Evolutionary conservation across 257 asterid species (phyloP).

Genomic region (Solanum sitiens): DNA sequence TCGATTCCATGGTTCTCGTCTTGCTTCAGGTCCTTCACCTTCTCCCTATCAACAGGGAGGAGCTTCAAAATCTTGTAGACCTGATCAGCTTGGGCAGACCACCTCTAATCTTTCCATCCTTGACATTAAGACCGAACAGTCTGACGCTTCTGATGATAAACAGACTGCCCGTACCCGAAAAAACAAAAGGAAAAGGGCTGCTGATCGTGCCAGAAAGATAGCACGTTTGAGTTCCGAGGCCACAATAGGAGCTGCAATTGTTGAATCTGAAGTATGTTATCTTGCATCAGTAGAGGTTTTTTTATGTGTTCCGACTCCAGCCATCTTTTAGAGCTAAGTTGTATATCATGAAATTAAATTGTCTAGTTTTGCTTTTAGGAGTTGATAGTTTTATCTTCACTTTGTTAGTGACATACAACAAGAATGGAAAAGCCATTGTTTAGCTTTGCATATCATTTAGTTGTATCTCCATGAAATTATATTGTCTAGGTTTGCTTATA

Average conservation of each 20-base stretch:
- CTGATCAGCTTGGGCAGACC: conserved; percentile 37
- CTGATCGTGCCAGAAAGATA: conserved; percentile 41
- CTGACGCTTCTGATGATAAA: conserved; percentile 23
- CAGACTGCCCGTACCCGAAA: not conserved
- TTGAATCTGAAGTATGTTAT: conserved; percentile 87
- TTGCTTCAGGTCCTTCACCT: conserved; percentile 82
- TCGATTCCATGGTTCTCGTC: conserved; percentile 88
- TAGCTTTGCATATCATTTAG: not conserved
- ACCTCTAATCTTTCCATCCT: not conserved
- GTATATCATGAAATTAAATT: not conserved
- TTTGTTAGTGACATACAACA: not conserved
- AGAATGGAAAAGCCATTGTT: not conserved
- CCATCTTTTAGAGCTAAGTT: conserved; percentile 3
- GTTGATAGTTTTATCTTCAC: not conserved
- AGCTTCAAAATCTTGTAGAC: not conserved
- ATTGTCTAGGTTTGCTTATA: not conserved
- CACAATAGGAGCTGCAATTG: conserved; percentile 86
- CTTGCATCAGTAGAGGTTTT: conserved; percentile 27
- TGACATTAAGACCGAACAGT: conserved; percentile 27
- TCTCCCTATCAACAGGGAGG: conserved; percentile 63
- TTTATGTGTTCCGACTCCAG: conserved; percentile 21
- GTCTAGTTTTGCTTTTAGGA: not conserved
- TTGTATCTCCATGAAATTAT: not conserved
- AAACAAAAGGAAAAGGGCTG: not conserved
- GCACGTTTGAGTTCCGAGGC: conserved; percentile 60